Conservation (phyloP, 345 rosid species). For the Geranium brycei region DNA sequence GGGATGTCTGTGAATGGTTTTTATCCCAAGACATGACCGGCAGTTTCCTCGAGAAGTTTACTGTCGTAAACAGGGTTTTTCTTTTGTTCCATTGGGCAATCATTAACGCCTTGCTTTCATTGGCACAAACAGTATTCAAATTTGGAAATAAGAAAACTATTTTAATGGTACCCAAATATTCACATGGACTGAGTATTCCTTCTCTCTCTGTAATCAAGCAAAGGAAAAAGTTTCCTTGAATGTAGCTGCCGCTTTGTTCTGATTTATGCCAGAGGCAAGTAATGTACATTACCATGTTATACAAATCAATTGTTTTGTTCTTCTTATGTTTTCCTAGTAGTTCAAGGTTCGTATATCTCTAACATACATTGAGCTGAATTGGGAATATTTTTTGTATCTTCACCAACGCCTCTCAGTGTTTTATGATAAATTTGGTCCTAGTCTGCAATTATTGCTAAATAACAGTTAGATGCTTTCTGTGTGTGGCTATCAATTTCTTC, state of each 20-base stretch:
- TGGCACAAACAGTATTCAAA: neutral
- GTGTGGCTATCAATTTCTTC: no score
- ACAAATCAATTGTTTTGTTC: neutral
- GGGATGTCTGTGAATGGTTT: slow-evolving; percentile 17
- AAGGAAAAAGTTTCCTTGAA: neutral
- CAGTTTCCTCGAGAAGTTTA: neutral
- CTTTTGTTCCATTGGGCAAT: neutral
- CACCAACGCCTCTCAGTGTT: no score
- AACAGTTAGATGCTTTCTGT: no score
- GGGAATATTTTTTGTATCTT: neutral
- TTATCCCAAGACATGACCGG: neutral
- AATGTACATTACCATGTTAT: neutral
- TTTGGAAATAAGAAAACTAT: neutral
- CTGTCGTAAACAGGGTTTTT: neutral
- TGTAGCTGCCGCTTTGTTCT: neutral
- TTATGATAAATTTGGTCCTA: no score
- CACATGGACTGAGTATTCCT: neutral
- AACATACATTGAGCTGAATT: neutral
- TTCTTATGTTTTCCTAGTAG: neutral
- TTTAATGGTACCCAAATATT: neutral
- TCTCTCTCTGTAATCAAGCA: no score
- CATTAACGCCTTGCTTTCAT: neutral
- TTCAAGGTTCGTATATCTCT: neutral
- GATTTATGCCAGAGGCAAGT: neutral
- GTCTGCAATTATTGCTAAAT: no score